phyloP scores from a whole-genome alignment of 768 basidiomycete species.

The Mycena sanguinolenta region DNA sequence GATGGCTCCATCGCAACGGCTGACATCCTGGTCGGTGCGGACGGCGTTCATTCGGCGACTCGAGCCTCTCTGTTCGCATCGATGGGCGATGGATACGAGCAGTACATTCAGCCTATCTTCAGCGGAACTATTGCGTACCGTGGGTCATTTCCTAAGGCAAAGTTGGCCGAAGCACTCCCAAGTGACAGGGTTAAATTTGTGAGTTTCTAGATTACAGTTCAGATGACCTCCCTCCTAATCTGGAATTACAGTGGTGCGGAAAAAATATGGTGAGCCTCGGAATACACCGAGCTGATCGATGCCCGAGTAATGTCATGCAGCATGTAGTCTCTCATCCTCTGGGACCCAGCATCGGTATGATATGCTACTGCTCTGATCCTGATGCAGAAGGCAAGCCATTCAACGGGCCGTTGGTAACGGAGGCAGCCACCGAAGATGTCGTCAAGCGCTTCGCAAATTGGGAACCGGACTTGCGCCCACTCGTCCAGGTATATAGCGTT shows the following conservation, averaged over 20 bases:
- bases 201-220: not conserved
- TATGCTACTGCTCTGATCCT: slow-evolving; percentile 39
- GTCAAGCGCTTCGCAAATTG: slow-evolving; percentile 33
- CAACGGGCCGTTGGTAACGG: slow-evolving; percentile 36
- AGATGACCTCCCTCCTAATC: too few species aligned
- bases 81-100: slow-evolving; percentile 15
- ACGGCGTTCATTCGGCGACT: not conserved
- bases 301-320: slow-evolving; percentile 9
- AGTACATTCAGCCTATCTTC: slow-evolving; percentile 33
- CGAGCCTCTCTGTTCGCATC: slow-evolving; percentile 39
- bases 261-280: too few species aligned
- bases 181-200: slow-evolving; percentile 36
- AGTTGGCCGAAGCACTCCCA: slow-evolving; percentile 28
- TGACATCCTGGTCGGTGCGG: too few species aligned
- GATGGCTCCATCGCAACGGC: slow-evolving; percentile 38
- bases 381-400: slow-evolving; percentile 38
- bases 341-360: slow-evolving; percentile 38
- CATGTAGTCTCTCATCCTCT: slow-evolving; percentile 45
- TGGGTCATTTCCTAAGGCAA: slow-evolving; percentile 16
- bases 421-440: slow-evolving; percentile 37
- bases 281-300: not conserved
- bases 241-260: too few species aligned
- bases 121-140: slow-evolving; percentile 40
- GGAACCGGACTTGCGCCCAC: slow-evolving; percentile 39
- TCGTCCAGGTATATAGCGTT: slow-evolving; percentile 40